Conservation (phyloP, 2,329 filamentous ascomycete species). For the Exophiala sideris region DNA sequence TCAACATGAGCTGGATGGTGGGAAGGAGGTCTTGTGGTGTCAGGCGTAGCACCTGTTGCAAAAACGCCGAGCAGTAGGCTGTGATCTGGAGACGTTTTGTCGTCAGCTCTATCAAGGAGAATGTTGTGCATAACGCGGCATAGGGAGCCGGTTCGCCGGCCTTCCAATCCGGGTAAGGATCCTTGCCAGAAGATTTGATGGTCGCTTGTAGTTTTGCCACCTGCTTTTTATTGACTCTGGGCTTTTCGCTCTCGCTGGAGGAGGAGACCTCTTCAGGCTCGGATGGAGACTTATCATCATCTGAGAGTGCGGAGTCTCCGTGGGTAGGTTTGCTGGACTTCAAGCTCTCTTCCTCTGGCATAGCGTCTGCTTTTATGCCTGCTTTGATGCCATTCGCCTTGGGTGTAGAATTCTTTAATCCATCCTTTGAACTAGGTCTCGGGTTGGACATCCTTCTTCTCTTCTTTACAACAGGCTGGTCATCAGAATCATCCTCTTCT, state of each 20-base stretch:
- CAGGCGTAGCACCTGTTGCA: constrained; percentile 88
- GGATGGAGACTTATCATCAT: constrained; percentile 41
- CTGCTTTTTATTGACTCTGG: constrained; percentile 68
- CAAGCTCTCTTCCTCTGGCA: constrained; percentile 28
- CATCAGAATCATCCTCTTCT: constrained; percentile 52
- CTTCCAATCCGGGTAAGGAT: constrained; percentile 95
- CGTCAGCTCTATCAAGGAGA: constrained; percentile 91
- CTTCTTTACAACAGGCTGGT: constrained; percentile 60
- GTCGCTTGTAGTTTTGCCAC: constrained; percentile 77
- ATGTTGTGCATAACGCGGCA: constrained; percentile 88
- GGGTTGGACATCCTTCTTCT: constrained; percentile 34
- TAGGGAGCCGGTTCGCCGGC: constrained; percentile 86
- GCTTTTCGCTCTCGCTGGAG: constrained; percentile 60
- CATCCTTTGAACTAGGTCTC: constrained; percentile 32
- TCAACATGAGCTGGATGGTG: constrained; percentile 92
- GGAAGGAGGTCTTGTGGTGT: constrained; percentile 84
- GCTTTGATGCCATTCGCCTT: constrained; percentile 28
- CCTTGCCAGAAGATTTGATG: constrained; percentile 64
- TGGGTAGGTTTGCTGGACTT: constrained; percentile 29
- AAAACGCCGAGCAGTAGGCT: constrained; percentile 83
- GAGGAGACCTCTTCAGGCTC: constrained; percentile 37
- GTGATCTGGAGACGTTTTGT: constrained; percentile 85
- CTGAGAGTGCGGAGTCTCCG: constrained; percentile 40
- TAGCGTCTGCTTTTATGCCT: background rate
- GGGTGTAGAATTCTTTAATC: constrained; percentile 25